Conservation (phyloP, 176 grass and related monocot genomes). For the Oryza coarctata region DNA sequence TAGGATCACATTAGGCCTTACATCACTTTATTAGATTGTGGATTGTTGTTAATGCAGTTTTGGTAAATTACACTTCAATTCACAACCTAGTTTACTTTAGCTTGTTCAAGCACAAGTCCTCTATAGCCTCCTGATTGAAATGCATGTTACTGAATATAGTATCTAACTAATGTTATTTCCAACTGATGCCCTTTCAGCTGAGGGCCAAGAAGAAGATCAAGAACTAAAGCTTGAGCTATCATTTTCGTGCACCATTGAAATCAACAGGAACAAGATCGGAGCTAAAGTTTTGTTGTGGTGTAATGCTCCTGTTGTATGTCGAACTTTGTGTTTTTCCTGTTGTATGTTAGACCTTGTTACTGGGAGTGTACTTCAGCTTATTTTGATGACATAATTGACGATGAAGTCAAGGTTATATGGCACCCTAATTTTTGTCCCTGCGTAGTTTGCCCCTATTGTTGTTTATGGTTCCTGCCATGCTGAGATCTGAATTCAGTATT, state of each 20-base stretch:
- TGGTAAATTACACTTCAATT: neutral
- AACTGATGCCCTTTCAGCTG: conserved; percentile 41
- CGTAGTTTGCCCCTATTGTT: no score
- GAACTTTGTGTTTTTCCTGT: neutral
- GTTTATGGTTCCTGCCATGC: neutral
- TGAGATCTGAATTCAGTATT: neutral
- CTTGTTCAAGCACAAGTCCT: neutral
- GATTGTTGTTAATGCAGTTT: neutral
- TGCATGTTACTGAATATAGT: neutral
- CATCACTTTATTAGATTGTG: neutral
- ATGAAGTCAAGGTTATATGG: neutral
- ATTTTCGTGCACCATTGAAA: neutral
- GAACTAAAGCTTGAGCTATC: conserved; percentile 22
- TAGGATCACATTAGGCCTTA: neutral
- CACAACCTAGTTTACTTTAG: neutral
- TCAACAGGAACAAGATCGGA: neutral
- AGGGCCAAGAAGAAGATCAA: conserved; percentile 99
- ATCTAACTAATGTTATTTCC: neutral
- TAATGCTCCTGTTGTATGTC: neutral
- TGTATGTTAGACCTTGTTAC: conserved; percentile 8
- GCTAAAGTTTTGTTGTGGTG: neutral
- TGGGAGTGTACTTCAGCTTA: neutral
- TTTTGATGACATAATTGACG: neutral
- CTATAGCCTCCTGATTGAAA: neutral
- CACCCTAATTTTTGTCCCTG: neutral